Conservation (phyloP, 2,329 filamentous ascomycete genomes). For the Gaeumannomyces sp. region DNA sequence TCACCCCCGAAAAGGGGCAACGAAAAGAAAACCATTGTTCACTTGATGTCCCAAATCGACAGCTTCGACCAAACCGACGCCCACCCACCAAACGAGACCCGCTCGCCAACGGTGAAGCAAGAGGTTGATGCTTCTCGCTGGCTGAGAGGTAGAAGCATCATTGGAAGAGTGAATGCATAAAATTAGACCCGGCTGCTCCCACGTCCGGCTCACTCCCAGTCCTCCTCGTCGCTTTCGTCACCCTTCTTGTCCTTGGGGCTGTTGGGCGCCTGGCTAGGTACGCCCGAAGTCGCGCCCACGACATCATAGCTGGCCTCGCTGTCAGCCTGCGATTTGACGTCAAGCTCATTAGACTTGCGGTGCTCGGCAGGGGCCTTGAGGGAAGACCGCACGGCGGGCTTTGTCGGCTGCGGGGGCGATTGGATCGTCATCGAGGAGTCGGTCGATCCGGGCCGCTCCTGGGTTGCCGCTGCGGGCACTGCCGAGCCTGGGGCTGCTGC, state of each 20-base stretch:
- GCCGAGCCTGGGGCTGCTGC: slow-evolving; percentile 24
- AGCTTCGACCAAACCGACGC: slow-evolving; percentile 14
- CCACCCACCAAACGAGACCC: slow-evolving; percentile 12
- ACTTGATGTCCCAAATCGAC: neutral
- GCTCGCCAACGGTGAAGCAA: neutral
- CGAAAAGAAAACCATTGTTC: neutral
- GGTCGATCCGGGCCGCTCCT: slow-evolving; percentile 39
- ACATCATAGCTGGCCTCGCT: slow-evolving; percentile 96
- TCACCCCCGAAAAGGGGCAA: neutral
- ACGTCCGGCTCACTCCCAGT: slow-evolving; percentile 58
- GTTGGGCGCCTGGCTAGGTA: slow-evolving; percentile 69
- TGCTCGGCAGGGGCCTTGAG: slow-evolving; percentile 56
- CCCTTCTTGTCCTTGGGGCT: slow-evolving; percentile 55
- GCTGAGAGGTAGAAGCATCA: neutral
- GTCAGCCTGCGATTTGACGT: slow-evolving; percentile 83
- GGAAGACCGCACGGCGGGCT: slow-evolving; percentile 19
- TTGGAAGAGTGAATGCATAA: neutral
- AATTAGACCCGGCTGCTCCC: slow-evolving; percentile 10
- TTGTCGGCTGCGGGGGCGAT: slow-evolving; percentile 32
- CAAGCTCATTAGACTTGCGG: slow-evolving; percentile 61
- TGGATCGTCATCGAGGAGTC: slow-evolving; percentile 57
- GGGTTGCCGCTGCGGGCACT: neutral
- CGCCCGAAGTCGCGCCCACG: slow-evolving; percentile 70
- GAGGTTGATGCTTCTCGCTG: too few species aligned
- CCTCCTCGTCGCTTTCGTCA: slow-evolving; percentile 62